phyloP scores from a whole-genome alignment of 169 alveolate species.

The Plasmodium gonderi region DNA sequence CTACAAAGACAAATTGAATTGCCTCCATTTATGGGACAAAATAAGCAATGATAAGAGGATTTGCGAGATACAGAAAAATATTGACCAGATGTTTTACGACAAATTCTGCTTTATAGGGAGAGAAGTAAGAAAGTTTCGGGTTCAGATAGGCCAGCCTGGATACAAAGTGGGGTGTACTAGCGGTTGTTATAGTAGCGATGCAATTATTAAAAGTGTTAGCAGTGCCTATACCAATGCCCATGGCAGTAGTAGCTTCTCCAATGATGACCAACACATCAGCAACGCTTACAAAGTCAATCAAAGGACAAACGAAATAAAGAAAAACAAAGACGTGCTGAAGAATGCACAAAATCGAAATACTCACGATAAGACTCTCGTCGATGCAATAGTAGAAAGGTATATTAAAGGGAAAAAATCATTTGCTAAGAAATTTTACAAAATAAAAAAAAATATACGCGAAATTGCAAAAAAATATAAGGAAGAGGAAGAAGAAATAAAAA shows the following conservation, averaged over 20 bases:
- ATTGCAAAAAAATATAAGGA: slow-evolving; percentile 8
- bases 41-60: slow-evolving; percentile 13
- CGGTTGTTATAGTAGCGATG: too few relatives aligned
- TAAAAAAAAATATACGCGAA: slow-evolving; percentile 29
- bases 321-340: neutral
- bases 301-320: neutral
- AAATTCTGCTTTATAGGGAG: neutral
- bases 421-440: neutral
- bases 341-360: neutral
- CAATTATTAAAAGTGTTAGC: too few relatives aligned
- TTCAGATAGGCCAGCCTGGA: neutral
- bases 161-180: too few relatives aligned
- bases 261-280: neutral
- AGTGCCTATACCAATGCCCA: neutral
- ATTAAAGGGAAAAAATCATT: slow-evolving; percentile 17
- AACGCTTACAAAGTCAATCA: neutral
- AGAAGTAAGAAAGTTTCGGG: neutral
- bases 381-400: slow-evolving; percentile 20
- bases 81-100: slow-evolving; percentile 21
- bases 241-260: slow-evolving; percentile 14
- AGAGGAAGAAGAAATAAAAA: slow-evolving; percentile 1
- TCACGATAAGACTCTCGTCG: neutral
- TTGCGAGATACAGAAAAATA: slow-evolving; percentile 17
- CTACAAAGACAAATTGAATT: slow-evolving; percentile 23
- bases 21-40: slow-evolving; percentile 5